Evolutionary conservation across 2,329 filamentous ascomycete genomes (phyloP).

Genomic region (Exophiala xenobiotica): DNA sequence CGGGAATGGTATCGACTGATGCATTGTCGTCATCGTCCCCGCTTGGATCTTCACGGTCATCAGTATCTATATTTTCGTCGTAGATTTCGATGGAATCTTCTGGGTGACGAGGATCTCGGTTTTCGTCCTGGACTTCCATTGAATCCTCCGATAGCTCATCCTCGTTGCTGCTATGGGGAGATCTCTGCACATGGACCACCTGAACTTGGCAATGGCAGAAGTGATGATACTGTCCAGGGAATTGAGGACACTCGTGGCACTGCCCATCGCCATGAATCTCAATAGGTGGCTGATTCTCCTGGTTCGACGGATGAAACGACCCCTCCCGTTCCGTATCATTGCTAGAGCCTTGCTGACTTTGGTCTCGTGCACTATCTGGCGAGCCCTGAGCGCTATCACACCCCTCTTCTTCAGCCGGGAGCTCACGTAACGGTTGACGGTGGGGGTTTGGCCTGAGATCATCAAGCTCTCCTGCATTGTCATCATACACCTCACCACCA

Average conservation of each 20-base stretch:
- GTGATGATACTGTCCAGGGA: slow-evolving; percentile 20
- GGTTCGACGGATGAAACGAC: no score
- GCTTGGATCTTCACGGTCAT: neutral
- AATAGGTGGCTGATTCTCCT: slow-evolving; percentile 7
- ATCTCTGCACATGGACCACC: neutral
- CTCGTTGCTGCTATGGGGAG: neutral
- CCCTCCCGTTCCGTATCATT: no score
- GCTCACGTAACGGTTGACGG: no score
- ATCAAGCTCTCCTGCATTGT: no score
- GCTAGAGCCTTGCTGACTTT: neutral
- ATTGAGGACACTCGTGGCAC: slow-evolving; percentile 21
- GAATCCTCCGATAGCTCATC: no score
- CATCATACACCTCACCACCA: neutral
- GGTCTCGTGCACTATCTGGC: no score
- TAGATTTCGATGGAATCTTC: no score
- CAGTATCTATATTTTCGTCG: neutral
- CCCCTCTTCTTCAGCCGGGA: no score
- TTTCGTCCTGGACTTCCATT: neutral
- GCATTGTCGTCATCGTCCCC: neutral
- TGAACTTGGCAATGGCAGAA: neutral
- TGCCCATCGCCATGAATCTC: neutral
- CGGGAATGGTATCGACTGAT: neutral
- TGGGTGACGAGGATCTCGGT: no score
- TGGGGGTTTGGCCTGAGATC: no score
- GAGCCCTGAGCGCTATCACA: no score